Evolutionary conservation across 2,329 filamentous ascomycete genomes (phyloP).

Genomic region (Paracoccidioides lutzii): DNA sequence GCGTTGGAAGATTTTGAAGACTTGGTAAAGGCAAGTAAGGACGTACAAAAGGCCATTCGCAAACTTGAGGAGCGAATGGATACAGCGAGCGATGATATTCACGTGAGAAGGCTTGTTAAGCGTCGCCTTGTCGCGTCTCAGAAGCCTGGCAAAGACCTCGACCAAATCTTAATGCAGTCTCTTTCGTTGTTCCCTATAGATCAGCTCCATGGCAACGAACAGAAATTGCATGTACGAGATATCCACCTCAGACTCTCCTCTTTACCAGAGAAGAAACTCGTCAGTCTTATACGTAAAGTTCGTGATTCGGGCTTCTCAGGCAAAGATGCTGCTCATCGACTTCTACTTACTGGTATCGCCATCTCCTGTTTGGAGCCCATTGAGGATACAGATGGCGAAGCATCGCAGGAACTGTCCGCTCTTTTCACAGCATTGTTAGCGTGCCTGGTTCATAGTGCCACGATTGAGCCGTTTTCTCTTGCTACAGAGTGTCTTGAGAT

Average conservation of each 20-base stretch:
- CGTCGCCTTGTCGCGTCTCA: constrained; percentile 24
- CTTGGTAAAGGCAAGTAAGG: constrained; percentile 20
- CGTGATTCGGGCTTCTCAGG: constrained; percentile 20
- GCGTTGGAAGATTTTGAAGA: constrained; percentile 30
- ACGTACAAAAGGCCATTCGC: constrained; percentile 23
- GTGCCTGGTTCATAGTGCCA: constrained; percentile 19
- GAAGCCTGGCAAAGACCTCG: constrained; percentile 7
- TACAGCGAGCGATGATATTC: constrained; percentile 20
- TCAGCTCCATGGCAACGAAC: constrained; percentile 26
- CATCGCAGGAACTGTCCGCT: constrained; percentile 24
- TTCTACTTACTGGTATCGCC: constrained; percentile 27
- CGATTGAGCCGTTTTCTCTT: constrained; percentile 29
- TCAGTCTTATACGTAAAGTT: constrained; percentile 21
- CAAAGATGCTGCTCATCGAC: constrained; percentile 19
- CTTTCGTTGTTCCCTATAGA: constrained; percentile 24
- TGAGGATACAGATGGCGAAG: constrained; percentile 26
- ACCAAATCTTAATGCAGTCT: constrained; percentile 11
- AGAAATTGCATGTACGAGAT: constrained; percentile 25
- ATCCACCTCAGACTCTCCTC: constrained; percentile 23
- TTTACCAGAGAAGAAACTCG: constrained; percentile 21
- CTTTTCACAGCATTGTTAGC: constrained; percentile 25
- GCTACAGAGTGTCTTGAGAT: constrained; percentile 28
- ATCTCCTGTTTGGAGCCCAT: constrained; percentile 21
- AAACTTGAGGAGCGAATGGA: constrained; percentile 25
- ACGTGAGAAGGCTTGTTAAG: constrained; percentile 20